These are phyloP conservation scores for Delitschia confertaspora DNA, from an alignment of 495 filamentous ascomycete species.

Conservation along the genomic window DNA sequence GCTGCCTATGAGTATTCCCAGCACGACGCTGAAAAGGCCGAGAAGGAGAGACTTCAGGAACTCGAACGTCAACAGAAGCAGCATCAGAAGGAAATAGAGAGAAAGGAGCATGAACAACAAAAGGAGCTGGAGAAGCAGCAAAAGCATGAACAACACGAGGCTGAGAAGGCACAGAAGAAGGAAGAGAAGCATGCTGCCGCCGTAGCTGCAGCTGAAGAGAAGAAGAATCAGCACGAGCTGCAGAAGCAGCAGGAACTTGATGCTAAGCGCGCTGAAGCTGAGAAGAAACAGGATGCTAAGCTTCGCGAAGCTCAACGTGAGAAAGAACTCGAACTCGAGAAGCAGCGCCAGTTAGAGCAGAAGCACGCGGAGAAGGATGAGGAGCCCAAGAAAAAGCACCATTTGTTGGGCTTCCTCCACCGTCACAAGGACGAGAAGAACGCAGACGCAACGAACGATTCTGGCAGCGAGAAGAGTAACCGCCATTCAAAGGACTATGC, in stretches of 20 bases:
- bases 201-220: background rate
- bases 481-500: slow-evolving; percentile 19
- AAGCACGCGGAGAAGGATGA: slow-evolving; percentile 19
- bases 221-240: slow-evolving; percentile 8
- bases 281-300: slow-evolving; percentile 14
- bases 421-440: slow-evolving; percentile 28
- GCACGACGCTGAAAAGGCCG: slow-evolving; percentile 24
- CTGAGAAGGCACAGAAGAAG: slow-evolving; percentile 9
- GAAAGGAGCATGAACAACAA: slow-evolving; percentile 18
- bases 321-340: slow-evolving; percentile 9
- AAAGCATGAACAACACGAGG: slow-evolving; percentile 14
- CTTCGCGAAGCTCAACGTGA: slow-evolving; percentile 25
- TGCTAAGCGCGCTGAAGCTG: slow-evolving; percentile 13
- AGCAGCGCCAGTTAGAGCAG: slow-evolving; percentile 7
- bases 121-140: slow-evolving; percentile 18
- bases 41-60: slow-evolving; percentile 15
- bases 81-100: slow-evolving; percentile 3
- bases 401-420: slow-evolving; percentile 31
- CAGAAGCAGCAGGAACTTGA: slow-evolving; percentile 25
- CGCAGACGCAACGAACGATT: slow-evolving; percentile 5
- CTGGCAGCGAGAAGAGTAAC: slow-evolving; percentile 1
- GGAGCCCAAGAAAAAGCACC: slow-evolving; percentile 19
- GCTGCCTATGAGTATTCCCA: slow-evolving; percentile 18
- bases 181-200: slow-evolving; percentile 4
- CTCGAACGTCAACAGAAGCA: slow-evolving; percentile 2